Evolutionary conservation across 352 stramenopile genomes (phyloP).

Genomic region (Phytophthora foliorum): DNA sequence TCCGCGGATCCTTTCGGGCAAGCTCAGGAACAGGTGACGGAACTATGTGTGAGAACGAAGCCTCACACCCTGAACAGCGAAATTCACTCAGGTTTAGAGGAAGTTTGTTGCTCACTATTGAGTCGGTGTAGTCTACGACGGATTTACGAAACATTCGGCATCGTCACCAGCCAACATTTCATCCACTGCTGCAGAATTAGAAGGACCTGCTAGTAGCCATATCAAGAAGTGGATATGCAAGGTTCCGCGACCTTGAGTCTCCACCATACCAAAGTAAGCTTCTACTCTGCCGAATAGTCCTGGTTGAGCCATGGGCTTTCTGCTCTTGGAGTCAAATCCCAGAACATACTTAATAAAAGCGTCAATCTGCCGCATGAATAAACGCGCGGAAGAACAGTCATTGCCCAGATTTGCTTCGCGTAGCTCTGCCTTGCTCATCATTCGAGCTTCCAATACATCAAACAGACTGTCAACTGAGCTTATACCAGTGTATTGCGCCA

Average conservation of each 20-base stretch:
- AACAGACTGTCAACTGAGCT: constrained; percentile 5
- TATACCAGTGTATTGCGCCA: constrained; percentile 16
- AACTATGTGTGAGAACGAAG: neutral
- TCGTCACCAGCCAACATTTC: neutral
- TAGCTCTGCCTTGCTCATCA: constrained; percentile 9
- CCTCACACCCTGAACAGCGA: neutral
- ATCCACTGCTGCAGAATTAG: too few species aligned
- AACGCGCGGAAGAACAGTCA: constrained; percentile 4
- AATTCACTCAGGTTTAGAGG: neutral
- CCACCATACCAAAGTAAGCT: constrained; percentile 9
- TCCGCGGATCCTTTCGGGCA: neutral
- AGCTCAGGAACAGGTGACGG: neutral
- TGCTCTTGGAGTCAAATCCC: constrained; percentile 4
- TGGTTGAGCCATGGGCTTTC: neutral
- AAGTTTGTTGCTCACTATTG: neutral
- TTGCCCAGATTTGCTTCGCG: constrained; percentile 6
- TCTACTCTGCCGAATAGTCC: constrained; percentile 1
- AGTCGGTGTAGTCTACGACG: neutral
- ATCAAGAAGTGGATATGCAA: too few species aligned
- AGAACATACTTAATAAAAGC: constrained; percentile 5
- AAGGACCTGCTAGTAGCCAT: too few species aligned
- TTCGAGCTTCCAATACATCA: constrained; percentile 3
- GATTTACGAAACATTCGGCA: neutral
- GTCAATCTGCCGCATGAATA: constrained; percentile 15
- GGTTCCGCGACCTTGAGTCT: neutral